Conservation (phyloP, 2,329 filamentous ascomycete genomes). For the Decorospora gaudefroyi region DNA sequence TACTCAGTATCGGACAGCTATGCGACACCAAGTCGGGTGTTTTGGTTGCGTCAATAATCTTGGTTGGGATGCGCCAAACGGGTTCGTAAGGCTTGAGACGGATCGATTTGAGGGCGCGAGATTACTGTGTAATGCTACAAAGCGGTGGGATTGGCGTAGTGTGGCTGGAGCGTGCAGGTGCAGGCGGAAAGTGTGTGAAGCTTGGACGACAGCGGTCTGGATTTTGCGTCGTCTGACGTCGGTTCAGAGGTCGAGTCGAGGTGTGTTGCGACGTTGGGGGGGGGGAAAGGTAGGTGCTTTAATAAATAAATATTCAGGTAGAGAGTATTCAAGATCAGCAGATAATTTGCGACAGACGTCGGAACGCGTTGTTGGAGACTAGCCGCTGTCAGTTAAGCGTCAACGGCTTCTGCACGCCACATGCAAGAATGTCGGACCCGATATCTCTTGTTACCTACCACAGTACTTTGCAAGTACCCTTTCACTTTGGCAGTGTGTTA, state of each 20-base stretch:
- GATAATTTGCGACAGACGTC: constrained; percentile 38
- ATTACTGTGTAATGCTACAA: constrained; percentile 6
- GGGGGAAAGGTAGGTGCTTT: constrained; percentile 1
- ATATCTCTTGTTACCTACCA: too few relatives aligned
- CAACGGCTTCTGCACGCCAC: constrained; percentile 6
- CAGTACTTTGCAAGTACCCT: too few relatives aligned
- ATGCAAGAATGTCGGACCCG: too few relatives aligned
- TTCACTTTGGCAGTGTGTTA: too few relatives aligned
- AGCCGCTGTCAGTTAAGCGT: constrained; percentile 22
- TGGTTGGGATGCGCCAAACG: background rate
- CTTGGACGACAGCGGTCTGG: constrained; percentile 3
- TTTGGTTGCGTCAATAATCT: background rate
- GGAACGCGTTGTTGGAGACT: constrained; percentile 27
- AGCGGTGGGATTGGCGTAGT: constrained; percentile 3
- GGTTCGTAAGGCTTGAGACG: constrained; percentile 3
- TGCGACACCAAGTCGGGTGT: constrained; percentile 15
- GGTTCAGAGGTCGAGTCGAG: constrained; percentile 3
- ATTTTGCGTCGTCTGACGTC: background rate
- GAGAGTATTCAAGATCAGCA: constrained; percentile 30
- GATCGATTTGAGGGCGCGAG: constrained; percentile 1
- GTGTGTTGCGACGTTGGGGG: constrained; percentile 3
- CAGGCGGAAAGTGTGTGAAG: too few relatives aligned
- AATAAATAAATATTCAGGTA: constrained; percentile 14
- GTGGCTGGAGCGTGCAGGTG: constrained; percentile 1
- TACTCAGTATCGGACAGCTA: constrained; percentile 7